Percentiles rank a stretch among this genome's conserved stretches.
These are phyloP conservation scores for Aspergillus novoparasiticus DNA, from an alignment of 2,329 filamentous ascomycete species.

Conservation along the genomic window DNA sequence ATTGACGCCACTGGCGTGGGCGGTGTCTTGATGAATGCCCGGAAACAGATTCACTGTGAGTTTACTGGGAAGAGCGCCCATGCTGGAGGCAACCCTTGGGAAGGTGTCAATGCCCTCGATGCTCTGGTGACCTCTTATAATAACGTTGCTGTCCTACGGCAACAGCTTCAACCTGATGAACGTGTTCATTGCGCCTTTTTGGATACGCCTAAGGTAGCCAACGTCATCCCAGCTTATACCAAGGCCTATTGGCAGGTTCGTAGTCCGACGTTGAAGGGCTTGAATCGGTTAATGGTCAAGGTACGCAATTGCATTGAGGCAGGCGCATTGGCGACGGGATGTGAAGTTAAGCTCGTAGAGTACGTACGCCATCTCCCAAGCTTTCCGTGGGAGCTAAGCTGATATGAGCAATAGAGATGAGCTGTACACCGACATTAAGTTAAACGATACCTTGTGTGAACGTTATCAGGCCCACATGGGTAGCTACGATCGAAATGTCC, in stretches of 20 bases:
- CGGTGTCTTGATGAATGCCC: conserved; percentile 35
- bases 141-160: conserved; percentile 55
- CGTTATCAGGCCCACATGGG: conserved; percentile 51
- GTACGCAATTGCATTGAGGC: conserved; percentile 40
- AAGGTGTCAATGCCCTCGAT: conserved; percentile 63
- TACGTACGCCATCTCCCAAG: conserved; percentile 10
- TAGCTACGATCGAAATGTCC: conserved; percentile 39
- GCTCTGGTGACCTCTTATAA: conserved; percentile 53
- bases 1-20: conserved; percentile 26
- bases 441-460: conserved; percentile 50
- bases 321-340: conserved; percentile 39
- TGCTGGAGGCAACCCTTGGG: conserved; percentile 60
- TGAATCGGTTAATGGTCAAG: conserved; percentile 34
- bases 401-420: conserved; percentile 20
- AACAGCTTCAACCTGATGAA: conserved; percentile 58
- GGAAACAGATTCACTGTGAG: conserved; percentile 40
- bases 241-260: conserved; percentile 51
- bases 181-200: conserved; percentile 59
- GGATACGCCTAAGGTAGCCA: conserved; percentile 56
- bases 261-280: conserved; percentile 45
- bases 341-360: conserved; percentile 35
- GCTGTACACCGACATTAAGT: conserved; percentile 49
- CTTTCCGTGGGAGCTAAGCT: not conserved
- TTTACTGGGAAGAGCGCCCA: conserved; percentile 58
- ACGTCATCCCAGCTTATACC: conserved; percentile 59